Evolutionary conservation across 106 monocot species (phyloP), one percentile per base, ranked within the genome.

Genomic region (Amphibolis antarctica): DNA sequence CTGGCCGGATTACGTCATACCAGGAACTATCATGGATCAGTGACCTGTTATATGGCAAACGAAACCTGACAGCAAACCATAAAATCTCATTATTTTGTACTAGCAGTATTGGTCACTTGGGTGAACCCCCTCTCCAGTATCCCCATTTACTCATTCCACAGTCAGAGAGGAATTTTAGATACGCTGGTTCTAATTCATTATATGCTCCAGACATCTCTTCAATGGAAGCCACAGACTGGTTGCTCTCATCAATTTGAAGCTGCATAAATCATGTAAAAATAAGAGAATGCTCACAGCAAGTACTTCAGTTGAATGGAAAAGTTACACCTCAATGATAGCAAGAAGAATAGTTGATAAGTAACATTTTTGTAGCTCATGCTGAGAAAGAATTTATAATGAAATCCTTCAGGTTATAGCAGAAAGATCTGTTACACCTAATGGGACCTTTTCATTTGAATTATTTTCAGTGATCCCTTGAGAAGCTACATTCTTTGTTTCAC

Each of bases 81-180:
- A 53, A 21, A 36, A n/a, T 36, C 36, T 4, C 36, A 36, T 36
- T 0, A 53, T 53, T 53, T 20, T 55, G 17, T 62, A 43, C 43
- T 7, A 48, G 45, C 10, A 14, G n/a, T n/a, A 9, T 17, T 7
- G 5, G 27, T 66, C 30, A 53, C 50, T 66, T n/a, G 9, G 66
- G 15, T 12, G 31, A 30, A 21, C 52, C 66, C 17, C 66, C 66
- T 12, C 53, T 49, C 66, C 66, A 66, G 21, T 66, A 53, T 10
- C 66, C 66, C 26, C 53, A 53, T 46, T 50, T 53, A n/a, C 66
- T 66, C 27, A 66, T 53, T 18, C 66, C 66, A 66, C 66, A 66
- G 27, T 66, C 66, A 25, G 53, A 52, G 12, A 66, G 51, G 53
- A 66, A 66, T 53, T 66, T 66, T 28, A 19, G 53, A 66, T 66